Conservation (phyloP, 768 basidiomycete genomes). For the Tricholoma hemisulphureum region DNA sequence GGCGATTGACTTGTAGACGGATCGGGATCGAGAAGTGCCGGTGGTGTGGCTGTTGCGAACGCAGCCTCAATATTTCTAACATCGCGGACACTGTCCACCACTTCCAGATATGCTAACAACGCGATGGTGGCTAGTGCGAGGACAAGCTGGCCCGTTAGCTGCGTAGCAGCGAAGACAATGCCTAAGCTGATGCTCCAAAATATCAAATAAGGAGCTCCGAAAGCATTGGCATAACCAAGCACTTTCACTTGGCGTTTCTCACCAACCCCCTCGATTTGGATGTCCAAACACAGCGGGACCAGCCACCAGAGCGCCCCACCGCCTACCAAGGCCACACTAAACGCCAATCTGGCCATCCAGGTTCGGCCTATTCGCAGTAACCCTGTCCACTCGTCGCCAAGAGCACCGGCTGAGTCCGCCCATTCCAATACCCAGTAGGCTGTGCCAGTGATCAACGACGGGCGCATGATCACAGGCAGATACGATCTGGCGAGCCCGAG, state of each 20-base stretch:
- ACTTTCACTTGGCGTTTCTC: slow-evolving; percentile 51
- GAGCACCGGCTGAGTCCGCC: slow-evolving; percentile 54
- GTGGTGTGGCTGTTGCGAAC: slow-evolving; percentile 48
- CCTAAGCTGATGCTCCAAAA: slow-evolving; percentile 72
- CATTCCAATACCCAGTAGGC: slow-evolving; percentile 83
- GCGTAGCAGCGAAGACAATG: slow-evolving; percentile 62
- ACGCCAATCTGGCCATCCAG: slow-evolving; percentile 55
- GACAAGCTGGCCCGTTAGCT: slow-evolving; percentile 81
- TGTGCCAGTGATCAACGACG: slow-evolving; percentile 57
- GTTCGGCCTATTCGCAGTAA: slow-evolving; percentile 56
- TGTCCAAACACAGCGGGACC: slow-evolving; percentile 71
- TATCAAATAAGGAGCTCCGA: slow-evolving; percentile 82
- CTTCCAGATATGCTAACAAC: slow-evolving; percentile 74
- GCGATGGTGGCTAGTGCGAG: slow-evolving; percentile 64
- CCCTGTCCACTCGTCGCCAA: slow-evolving; percentile 40
- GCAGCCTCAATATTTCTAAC: slow-evolving; percentile 51
- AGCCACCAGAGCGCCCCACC: slow-evolving; percentile 69
- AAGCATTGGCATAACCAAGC: slow-evolving; percentile 86
- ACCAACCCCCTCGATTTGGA: slow-evolving; percentile 36
- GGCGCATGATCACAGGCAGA: slow-evolving; percentile 56
- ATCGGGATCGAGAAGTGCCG: slow-evolving; percentile 38
- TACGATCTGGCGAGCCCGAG: slow-evolving; percentile 67
- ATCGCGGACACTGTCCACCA: slow-evolving; percentile 80
- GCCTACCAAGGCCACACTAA: slow-evolving; percentile 50
- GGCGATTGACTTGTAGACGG: slow-evolving; percentile 28